Evolutionary conservation across 2,329 filamentous ascomycete species (phyloP).

Genomic region (Arthrocladium fulminans): DNA sequence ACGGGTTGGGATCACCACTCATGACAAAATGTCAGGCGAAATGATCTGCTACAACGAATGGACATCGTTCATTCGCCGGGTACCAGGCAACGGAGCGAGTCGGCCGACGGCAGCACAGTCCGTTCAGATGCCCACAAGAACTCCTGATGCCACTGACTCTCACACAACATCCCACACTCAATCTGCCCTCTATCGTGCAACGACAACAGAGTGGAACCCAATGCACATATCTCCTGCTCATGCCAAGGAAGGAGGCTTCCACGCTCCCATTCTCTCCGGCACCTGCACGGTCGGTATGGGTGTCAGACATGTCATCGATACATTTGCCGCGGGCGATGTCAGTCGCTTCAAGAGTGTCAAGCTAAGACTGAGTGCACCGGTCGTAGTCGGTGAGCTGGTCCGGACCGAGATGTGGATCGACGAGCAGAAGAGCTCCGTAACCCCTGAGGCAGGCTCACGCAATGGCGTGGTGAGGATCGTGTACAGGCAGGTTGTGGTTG

Average conservation of each 20-base stretch:
- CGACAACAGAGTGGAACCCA: slow-evolving; percentile 14
- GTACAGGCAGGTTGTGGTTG: slow-evolving; percentile 1
- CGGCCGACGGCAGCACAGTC: slow-evolving; percentile 1
- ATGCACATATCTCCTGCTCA: slow-evolving; percentile 13
- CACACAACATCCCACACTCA: slow-evolving; percentile 11
- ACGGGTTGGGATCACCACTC: slow-evolving; percentile 11
- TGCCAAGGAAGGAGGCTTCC: slow-evolving; percentile 12
- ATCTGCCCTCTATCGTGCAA: slow-evolving; percentile 13
- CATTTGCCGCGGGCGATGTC: slow-evolving; percentile 10
- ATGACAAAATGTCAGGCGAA: slow-evolving; percentile 5
- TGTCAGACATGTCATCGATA: slow-evolving; percentile 12
- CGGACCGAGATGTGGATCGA: slow-evolving; percentile 14
- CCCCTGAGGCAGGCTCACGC: background rate
- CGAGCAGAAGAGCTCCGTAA: background rate
- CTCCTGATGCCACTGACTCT: slow-evolving; percentile 8
- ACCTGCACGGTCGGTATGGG: slow-evolving; percentile 15
- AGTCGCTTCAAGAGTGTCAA: slow-evolving; percentile 10
- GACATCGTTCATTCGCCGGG: slow-evolving; percentile 13
- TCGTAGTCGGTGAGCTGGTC: slow-evolving; percentile 13
- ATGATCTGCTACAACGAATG: slow-evolving; percentile 15
- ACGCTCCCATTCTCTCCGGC: slow-evolving; percentile 11
- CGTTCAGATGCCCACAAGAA: slow-evolving; percentile 1
- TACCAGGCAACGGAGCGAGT: slow-evolving; percentile 11
- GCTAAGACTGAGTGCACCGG: slow-evolving; percentile 13
- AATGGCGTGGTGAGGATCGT: background rate